phyloP scores from a whole-genome alignment of 2,329 filamentous ascomycete species.

The Microdochium paspali region DNA sequence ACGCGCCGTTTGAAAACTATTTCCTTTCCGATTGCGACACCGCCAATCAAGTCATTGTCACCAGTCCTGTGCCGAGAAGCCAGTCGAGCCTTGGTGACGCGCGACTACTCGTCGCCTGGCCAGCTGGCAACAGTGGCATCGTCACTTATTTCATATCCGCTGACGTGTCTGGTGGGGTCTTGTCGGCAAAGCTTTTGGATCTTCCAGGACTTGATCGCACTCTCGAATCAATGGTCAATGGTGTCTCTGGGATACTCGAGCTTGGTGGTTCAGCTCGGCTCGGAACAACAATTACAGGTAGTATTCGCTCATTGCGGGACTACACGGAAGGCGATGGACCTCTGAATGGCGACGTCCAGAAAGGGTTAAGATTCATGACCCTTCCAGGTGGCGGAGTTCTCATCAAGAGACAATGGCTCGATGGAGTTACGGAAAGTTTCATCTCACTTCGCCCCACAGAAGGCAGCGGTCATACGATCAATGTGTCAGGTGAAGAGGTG shows the following conservation, averaged over 20 bases:
- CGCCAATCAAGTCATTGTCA: slow-evolving; percentile 50
- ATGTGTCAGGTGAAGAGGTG: slow-evolving; percentile 14
- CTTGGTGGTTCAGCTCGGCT: slow-evolving; percentile 50
- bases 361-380: slow-evolving; percentile 33
- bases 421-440: slow-evolving; percentile 47
- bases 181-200: slow-evolving; percentile 39
- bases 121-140: slow-evolving; percentile 54
- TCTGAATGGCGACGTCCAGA: slow-evolving; percentile 42
- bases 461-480: slow-evolving; percentile 2
- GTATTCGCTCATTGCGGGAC: slow-evolving; percentile 53
- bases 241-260: slow-evolving; percentile 40
- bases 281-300: slow-evolving; percentile 48
- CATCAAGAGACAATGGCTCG: slow-evolving; percentile 49
- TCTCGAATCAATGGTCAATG: slow-evolving; percentile 38
- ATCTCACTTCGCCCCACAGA: slow-evolving; percentile 33
- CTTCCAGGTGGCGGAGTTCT: slow-evolving; percentile 31
- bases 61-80: slow-evolving; percentile 42
- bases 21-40: slow-evolving; percentile 57
- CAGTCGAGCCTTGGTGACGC: slow-evolving; percentile 46
- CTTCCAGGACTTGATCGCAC: slow-evolving; percentile 28
- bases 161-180: slow-evolving; percentile 44
- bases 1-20: slow-evolving; percentile 54
- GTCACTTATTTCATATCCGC: slow-evolving; percentile 46
- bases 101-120: slow-evolving; percentile 52
- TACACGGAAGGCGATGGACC: slow-evolving; percentile 48